Base-by-base conservation (phyloP, 306 rosid species). In the Carpinus fangiana region DNA sequence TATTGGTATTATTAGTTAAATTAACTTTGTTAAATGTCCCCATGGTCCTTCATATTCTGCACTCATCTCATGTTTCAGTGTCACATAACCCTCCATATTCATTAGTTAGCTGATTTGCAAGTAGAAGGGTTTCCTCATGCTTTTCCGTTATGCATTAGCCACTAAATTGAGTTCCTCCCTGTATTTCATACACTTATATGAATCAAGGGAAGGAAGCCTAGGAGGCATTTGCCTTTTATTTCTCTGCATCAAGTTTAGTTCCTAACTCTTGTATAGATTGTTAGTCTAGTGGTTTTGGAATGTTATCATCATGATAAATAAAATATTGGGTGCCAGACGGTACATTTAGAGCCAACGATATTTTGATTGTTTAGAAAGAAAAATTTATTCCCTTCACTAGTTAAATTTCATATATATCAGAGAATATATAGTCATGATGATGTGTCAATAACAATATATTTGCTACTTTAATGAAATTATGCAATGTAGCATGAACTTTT, bases 401-500 rank as follows among this genome's bases (percentile, higher is more conserved):
- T 66, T 67, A 18, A 36, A 17, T 67, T n/a, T 67, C 16, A 18
- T n/a, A 67, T 11, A 17, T 9, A 43, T 67, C 51, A 38, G 23
- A 36, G 18, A 66, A 41, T 12, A 59, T 59, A 11, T 59, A 57
- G 34, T 21, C 64, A 57, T 57, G 64, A 20, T 57, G 28, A 57
- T 57, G 64, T 23, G 12, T 57, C 34, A 23, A 56, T 62, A 67
- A 41, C 51, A 41, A 12, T 55, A 0, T 45, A n/a, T 20, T 70
- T 70, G 17, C 7, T 70, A 57, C 2, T 61, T 20, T 72, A 28
- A 50, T 56, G 47, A 43, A 81, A 64, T 54, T 31, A 70, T 31
- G 56, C 28, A 52, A 74, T 76, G 14, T 73, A 50, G 46, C 12
- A 75, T 76, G 72, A 12, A 50, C 73, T 78, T 54, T 21, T 61